Conservation (phyloP, 768 basidiomycete species). For the Pleurotus citrinopileatus region DNA sequence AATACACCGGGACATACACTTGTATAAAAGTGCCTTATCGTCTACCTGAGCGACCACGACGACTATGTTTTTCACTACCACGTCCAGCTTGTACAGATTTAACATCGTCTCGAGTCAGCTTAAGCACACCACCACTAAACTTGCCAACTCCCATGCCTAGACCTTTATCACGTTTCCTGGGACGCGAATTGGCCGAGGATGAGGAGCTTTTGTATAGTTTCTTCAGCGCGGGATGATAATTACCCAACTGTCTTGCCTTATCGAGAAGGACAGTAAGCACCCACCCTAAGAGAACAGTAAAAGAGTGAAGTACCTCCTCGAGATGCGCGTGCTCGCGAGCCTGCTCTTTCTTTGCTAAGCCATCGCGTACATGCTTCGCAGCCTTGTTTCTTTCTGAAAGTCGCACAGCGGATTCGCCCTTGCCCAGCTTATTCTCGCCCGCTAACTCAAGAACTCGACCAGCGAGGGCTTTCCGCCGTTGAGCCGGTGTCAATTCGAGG, state of each 20-base stretch:
- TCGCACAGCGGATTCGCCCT: conserved; percentile 64
- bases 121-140: conserved; percentile 67
- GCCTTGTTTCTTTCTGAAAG: conserved; percentile 67
- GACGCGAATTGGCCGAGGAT: conserved; percentile 21
- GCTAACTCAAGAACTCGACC: conserved; percentile 76
- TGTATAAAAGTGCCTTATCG: conserved; percentile 4
- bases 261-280: conserved; percentile 10
- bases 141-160: conserved; percentile 78
- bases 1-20: not conserved
- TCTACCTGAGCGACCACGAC: conserved; percentile 21
- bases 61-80: conserved; percentile 23
- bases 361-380: conserved; percentile 69
- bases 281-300: not conserved
- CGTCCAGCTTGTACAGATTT: conserved; percentile 21
- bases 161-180: conserved; percentile 58
- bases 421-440: conserved; percentile 67
- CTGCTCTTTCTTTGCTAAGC: conserved; percentile 59
- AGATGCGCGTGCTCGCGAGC: conserved; percentile 51
- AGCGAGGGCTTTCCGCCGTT: conserved; percentile 70
- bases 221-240: conserved; percentile 80
- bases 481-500: conserved; percentile 59
- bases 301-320: conserved; percentile 54
- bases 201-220: conserved; percentile 48
- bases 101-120: conserved; percentile 65
- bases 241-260: conserved; percentile 84